A percentile compares a stretch with the other conserved stretches of the same genome.
Conservation (phyloP, 257 asterid genomes). For the Nyctanthes arbortristis region DNA sequence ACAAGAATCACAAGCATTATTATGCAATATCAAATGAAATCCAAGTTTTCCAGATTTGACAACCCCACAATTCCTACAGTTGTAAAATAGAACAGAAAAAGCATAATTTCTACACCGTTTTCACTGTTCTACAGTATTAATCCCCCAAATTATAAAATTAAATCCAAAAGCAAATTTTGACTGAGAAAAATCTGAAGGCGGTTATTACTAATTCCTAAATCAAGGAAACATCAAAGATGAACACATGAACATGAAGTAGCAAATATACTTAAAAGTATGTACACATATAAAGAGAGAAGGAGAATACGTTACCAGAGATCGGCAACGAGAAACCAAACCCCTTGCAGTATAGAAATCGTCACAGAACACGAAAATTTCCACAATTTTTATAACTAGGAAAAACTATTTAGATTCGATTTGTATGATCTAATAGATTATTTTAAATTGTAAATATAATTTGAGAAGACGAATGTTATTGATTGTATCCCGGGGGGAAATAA, state of each 20-base stretch:
- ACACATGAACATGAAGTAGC: not conserved
- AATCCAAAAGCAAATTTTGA: not conserved
- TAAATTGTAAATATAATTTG: too few species aligned
- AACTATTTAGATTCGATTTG: too few species aligned
- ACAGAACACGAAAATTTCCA: too few species aligned
- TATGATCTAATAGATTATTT: too few species aligned
- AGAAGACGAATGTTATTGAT: too few species aligned
- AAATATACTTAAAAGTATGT: not conserved
- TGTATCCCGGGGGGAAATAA: too few species aligned
- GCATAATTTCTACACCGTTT: not conserved
- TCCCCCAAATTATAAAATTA: not conserved
- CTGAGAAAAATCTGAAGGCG: not conserved
- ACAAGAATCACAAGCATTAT: not conserved
- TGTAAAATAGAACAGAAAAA: not conserved
- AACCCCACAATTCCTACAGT: not conserved
- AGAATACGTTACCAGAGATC: conserved; percentile 24
- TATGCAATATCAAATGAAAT: conserved; percentile 13
- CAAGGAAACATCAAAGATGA: not conserved
- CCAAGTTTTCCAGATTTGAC: conserved; percentile 15
- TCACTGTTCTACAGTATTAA: too few species aligned
- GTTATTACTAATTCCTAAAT: not conserved
- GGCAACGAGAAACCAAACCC: conserved; percentile 20
- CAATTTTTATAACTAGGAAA: too few species aligned
- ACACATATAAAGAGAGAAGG: not conserved
- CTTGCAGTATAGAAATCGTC: conserved; percentile 1